Evolutionary conservation across 371 early-diverging fungal species (phyloP).

Genomic region (Haplosporangium sp.): DNA sequence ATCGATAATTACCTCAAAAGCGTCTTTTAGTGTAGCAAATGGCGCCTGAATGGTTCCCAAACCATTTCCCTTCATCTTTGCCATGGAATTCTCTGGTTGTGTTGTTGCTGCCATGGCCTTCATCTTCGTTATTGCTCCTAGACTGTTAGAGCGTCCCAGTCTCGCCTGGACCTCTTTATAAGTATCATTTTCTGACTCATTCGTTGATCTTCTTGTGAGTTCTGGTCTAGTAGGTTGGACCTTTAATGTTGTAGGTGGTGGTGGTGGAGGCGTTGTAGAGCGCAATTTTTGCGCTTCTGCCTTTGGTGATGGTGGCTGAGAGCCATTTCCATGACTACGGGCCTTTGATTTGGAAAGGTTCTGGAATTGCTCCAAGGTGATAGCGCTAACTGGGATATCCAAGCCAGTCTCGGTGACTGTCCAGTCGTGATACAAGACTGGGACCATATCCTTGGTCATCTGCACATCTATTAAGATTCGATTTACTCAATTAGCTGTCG

Average conservation of each 20-base stretch:
- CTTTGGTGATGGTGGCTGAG: slow-evolving; percentile 31
- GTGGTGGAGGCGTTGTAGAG: slow-evolving; percentile 14
- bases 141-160: slow-evolving; percentile 63
- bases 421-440: slow-evolving; percentile 97
- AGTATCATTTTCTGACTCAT: slow-evolving; percentile 16
- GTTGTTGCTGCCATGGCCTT: slow-evolving; percentile 35
- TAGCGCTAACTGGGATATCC: slow-evolving; percentile 79
- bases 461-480: slow-evolving; percentile 82
- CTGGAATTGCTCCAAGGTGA: slow-evolving; percentile 83
- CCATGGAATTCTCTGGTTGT: slow-evolving; percentile 37
- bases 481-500: background rate
- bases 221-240: slow-evolving; percentile 16
- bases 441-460: slow-evolving; percentile 90
- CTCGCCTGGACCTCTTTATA: slow-evolving; percentile 39
- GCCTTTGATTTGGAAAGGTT: slow-evolving; percentile 54
- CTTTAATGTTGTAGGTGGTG: slow-evolving; percentile 5
- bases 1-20: slow-evolving; percentile 67
- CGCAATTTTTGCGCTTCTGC: slow-evolving; percentile 11
- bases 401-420: slow-evolving; percentile 88
- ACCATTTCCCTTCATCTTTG: slow-evolving; percentile 76
- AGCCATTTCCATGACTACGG: slow-evolving; percentile 11
- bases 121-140: slow-evolving; percentile 61
- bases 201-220: slow-evolving; percentile 15
- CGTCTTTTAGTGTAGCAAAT: slow-evolving; percentile 85
- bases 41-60: slow-evolving; percentile 82